These are phyloP conservation scores for Penicillium bovifimosum DNA, from an alignment of 495 filamentous ascomycete genomes.

Conservation along the genomic window DNA sequence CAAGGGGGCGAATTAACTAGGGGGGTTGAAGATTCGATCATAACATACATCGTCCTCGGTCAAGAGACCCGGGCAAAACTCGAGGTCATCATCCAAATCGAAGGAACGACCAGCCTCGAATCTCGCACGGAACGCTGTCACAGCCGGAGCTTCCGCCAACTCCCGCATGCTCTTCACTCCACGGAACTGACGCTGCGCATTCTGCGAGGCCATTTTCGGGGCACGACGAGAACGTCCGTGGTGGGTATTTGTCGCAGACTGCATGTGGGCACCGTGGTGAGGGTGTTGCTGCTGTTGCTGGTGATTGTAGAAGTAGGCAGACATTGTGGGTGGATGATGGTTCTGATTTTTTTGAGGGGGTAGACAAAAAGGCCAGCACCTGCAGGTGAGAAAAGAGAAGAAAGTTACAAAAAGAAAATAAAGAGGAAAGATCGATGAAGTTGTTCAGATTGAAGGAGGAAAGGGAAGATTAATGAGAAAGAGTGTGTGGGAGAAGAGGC, in stretches of 20 bases:
- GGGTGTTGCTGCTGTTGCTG: constrained; percentile 53
- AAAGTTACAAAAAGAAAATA: constrained; percentile 30
- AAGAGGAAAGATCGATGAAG: constrained; percentile 16
- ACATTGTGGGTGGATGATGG: constrained; percentile 51
- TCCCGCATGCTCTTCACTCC: constrained; percentile 84
- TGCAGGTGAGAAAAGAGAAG: constrained; percentile 21
- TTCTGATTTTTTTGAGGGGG: no score
- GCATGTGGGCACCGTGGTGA: constrained; percentile 45
- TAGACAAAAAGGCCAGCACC: constrained; percentile 14
- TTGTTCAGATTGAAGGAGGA: constrained; percentile 23
- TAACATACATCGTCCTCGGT: constrained; percentile 92
- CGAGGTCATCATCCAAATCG: constrained; percentile 93
- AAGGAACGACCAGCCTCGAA: constrained; percentile 94
- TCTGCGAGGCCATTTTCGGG: constrained; percentile 73
- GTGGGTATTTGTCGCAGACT: constrained; percentile 56
- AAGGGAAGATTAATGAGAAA: constrained; percentile 23
- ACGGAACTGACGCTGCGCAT: constrained; percentile 79
- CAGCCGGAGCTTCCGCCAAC: constrained; percentile 67
- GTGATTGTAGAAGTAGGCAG: constrained; percentile 63
- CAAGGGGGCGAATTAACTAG: background rate
- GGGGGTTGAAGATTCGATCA: constrained; percentile 5
- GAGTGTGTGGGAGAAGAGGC: constrained; percentile 20
- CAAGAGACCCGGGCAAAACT: constrained; percentile 90
- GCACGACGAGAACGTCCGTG: constrained; percentile 85
- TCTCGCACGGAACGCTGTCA: constrained; percentile 70